phyloP scores from a whole-genome alignment of 768 basidiomycete genomes.

The Boletellus emodensis region DNA sequence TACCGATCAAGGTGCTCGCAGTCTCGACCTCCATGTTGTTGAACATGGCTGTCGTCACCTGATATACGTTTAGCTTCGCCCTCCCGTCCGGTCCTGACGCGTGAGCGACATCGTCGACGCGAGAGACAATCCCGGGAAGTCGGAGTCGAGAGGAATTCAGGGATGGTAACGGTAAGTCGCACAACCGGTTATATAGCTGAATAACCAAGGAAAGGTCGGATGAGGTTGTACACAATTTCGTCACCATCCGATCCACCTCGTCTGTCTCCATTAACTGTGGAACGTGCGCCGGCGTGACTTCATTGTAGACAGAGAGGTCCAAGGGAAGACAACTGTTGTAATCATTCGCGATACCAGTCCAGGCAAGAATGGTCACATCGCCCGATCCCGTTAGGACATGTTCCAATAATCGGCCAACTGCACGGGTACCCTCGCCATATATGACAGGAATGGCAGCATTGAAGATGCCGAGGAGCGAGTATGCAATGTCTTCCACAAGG shows the following conservation, averaged over 20 bases:
- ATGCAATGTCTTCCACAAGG: neutral
- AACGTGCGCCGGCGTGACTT: neutral
- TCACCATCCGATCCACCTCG: neutral
- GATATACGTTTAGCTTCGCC: neutral
- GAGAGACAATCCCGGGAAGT: conserved; percentile 5
- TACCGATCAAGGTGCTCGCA: neutral
- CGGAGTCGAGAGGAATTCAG: neutral
- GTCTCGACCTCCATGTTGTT: conserved; percentile 8
- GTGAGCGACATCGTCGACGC: neutral
- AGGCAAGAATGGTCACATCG: neutral
- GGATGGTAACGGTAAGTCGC: neutral
- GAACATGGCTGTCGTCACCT: neutral
- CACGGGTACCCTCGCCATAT: conserved; percentile 2
- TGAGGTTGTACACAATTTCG: neutral
- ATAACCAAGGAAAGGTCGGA: neutral
- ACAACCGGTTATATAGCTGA: neutral
- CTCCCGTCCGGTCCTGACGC: no score
- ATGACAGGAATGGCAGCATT: neutral
- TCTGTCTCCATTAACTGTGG: neutral
- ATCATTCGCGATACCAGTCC: conserved; percentile 43
- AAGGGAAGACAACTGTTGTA: conserved; percentile 9
- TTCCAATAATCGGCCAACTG: conserved; percentile 1
- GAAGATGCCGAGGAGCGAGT: neutral
- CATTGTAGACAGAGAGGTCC: neutral
- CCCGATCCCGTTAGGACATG: conserved; percentile 1